A percentile compares a stretch with the other conserved stretches of the same genome.
These are phyloP conservation scores for Arthroderma sp. DNA, from an alignment of 2,329 filamentous ascomycete species.

Conservation along the genomic window DNA sequence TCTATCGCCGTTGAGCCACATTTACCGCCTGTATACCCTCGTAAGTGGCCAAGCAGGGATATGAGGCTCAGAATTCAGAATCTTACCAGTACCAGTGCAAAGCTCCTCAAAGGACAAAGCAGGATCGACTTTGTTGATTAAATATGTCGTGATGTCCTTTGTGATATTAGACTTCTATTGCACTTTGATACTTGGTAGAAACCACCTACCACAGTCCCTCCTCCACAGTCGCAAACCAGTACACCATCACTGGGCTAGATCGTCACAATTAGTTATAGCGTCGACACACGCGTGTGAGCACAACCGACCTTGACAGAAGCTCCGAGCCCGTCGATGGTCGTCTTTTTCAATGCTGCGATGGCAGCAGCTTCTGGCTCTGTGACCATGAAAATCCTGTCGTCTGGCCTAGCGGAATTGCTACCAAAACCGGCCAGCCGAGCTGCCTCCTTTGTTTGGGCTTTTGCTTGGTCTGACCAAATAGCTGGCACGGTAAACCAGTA, in stretches of 20 bases:
- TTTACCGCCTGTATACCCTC: constrained; percentile 20
- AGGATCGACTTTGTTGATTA: constrained; percentile 4
- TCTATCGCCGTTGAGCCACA: constrained; percentile 27
- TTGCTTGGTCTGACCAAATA: constrained; percentile 13
- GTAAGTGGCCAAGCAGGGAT: background rate
- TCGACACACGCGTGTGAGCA: no score
- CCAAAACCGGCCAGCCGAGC: constrained; percentile 14
- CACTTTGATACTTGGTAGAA: no score
- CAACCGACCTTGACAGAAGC: background rate
- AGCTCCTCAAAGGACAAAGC: constrained; percentile 13
- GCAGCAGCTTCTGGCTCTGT: constrained; percentile 15
- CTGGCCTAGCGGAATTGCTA: constrained; percentile 4
- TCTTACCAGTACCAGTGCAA: constrained; percentile 8
- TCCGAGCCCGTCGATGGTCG: background rate
- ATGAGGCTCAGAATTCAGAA: background rate
- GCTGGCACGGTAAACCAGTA: constrained; percentile 17
- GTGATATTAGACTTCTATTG: background rate
- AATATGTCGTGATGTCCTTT: background rate
- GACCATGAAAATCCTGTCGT: constrained; percentile 14
- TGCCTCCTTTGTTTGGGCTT: constrained; percentile 12
- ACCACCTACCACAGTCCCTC: background rate
- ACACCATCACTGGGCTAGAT: background rate
- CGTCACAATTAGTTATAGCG: background rate
- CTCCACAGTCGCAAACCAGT: background rate
- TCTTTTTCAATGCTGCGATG: constrained; percentile 8